phyloP scores from a whole-genome alignment of 2,329 filamentous ascomycete species.

The Penicillium sp. region DNA sequence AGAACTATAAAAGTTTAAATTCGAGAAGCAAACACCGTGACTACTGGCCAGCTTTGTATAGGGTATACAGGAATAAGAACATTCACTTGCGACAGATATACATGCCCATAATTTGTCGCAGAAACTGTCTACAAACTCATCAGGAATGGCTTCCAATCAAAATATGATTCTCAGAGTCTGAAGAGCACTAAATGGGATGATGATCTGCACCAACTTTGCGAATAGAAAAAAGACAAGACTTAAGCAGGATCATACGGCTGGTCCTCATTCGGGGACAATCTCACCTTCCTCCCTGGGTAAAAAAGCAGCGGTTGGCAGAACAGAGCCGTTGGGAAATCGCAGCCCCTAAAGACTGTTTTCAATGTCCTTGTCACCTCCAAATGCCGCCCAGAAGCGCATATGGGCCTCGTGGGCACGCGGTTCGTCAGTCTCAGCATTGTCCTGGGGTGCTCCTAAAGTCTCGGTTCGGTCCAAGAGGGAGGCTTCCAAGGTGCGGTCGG shows the following conservation, averaged over 20 bases:
- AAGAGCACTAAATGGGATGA: neutral
- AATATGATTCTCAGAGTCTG: too few relatives aligned
- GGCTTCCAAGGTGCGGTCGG: neutral
- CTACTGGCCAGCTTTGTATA: neutral
- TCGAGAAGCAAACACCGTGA: neutral
- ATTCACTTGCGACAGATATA: neutral
- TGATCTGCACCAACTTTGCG: neutral
- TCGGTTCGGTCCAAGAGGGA: neutral
- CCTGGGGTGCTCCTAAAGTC: neutral
- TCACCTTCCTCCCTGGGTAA: neutral
- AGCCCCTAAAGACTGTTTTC: neutral
- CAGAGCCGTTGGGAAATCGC: accelerated
- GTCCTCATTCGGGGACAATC: neutral
- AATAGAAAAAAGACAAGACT: neutral
- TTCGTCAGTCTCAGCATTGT: neutral
- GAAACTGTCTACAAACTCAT: neutral
- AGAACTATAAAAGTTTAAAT: neutral
- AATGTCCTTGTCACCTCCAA: neutral
- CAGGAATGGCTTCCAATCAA: too few relatives aligned
- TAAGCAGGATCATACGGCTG: accelerated
- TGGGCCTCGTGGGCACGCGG: neutral
- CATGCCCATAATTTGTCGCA: neutral
- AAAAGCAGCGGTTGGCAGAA: neutral
- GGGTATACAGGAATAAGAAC: neutral
- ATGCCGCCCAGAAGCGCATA: neutral